Conservation (phyloP, 2,329 filamentous ascomycete species). For the Rhinocladiella mackenziei region DNA sequence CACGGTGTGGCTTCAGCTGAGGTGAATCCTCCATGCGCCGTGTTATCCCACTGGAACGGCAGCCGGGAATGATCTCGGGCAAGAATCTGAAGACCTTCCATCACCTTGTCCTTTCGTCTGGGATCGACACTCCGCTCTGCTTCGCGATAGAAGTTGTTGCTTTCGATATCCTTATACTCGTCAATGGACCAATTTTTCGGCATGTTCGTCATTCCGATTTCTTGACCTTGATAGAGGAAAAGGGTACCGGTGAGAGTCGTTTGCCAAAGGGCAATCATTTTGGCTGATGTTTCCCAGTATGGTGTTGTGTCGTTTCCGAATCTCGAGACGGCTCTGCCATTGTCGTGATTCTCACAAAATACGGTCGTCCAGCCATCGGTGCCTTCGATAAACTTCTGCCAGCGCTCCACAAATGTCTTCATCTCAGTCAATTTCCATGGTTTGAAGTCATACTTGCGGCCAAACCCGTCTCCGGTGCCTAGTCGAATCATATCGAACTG, state of each 20-base stretch:
- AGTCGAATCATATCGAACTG: constrained; percentile 56
- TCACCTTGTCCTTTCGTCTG: constrained; percentile 38
- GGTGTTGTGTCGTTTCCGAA: constrained; percentile 50
- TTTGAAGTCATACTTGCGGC: neutral
- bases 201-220: constrained; percentile 54
- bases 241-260: constrained; percentile 52
- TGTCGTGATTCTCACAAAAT: constrained; percentile 64
- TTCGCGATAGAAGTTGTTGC: constrained; percentile 40
- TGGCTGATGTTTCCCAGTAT: constrained; percentile 49
- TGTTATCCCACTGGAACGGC: constrained; percentile 65
- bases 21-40: constrained; percentile 62
- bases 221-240: constrained; percentile 55
- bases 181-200: constrained; percentile 45
- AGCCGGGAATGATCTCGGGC: constrained; percentile 63
- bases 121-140: constrained; percentile 32
- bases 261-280: constrained; percentile 57
- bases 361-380: constrained; percentile 61
- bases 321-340: constrained; percentile 56
- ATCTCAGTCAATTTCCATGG: constrained; percentile 50
- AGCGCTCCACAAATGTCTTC: constrained; percentile 52
- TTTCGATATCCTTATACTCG: constrained; percentile 31
- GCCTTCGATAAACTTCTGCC: constrained; percentile 54
- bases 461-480: constrained; percentile 3
- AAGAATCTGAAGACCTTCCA: constrained; percentile 53
- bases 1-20: constrained; percentile 53